phyloP scores from a whole-genome alignment of 2,329 filamentous ascomycete genomes.

The Alternaria postmessia region DNA sequence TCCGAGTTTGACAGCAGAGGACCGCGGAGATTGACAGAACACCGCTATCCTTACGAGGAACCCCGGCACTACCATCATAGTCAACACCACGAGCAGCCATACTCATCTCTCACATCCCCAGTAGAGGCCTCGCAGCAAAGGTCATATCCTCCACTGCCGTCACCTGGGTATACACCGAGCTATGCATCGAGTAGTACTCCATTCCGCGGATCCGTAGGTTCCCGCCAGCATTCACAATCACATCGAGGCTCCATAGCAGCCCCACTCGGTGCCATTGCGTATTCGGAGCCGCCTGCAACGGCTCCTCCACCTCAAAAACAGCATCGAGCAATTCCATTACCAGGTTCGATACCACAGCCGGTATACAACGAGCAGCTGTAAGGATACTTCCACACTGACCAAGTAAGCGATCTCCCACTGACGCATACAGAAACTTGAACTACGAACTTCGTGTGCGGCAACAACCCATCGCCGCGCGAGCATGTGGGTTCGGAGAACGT shows the following conservation, averaged over 20 bases:
- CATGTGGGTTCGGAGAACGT: constrained; percentile 83
- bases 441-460: constrained; percentile 72
- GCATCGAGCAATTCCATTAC: constrained; percentile 41
- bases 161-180: constrained; percentile 51
- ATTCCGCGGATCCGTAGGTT: constrained; percentile 50
- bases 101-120: constrained; percentile 49
- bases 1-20: constrained; percentile 45
- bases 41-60: constrained; percentile 47
- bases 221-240: constrained; percentile 47
- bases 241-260: constrained; percentile 47
- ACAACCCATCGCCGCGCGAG: constrained; percentile 78
- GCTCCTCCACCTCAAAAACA: constrained; percentile 44
- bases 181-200: constrained; percentile 50
- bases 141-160: constrained; percentile 46
- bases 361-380: constrained; percentile 51
- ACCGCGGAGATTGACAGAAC: constrained; percentile 39
- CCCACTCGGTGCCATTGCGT: constrained; percentile 43
- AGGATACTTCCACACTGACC: constrained; percentile 35
- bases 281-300: constrained; percentile 41
- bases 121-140: constrained; percentile 46
- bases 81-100: constrained; percentile 44
- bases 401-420: constrained; percentile 30
- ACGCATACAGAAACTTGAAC: constrained; percentile 46
- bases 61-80: constrained; percentile 37
- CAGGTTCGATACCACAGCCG: constrained; percentile 50